These are phyloP conservation scores for Citrullus colocynthis DNA, from an alignment of 306 rosid genomes.

Conservation along the genomic window DNA sequence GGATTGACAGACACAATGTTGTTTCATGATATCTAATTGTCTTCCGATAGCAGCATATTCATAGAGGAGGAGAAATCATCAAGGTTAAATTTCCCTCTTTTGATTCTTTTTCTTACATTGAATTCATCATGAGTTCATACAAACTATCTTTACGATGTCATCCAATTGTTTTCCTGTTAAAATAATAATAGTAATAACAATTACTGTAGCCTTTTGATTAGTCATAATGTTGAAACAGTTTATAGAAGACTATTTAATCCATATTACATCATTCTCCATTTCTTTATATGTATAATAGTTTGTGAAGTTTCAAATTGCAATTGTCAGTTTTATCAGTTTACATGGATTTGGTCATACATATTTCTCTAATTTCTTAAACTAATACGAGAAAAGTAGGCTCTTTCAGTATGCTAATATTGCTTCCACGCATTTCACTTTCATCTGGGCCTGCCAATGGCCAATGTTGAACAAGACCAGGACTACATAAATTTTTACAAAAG, in stretches of 20 bases:
- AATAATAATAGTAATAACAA: background rate
- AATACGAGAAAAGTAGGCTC: background rate
- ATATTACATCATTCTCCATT: background rate
- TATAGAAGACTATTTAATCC: background rate
- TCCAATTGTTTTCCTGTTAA: background rate
- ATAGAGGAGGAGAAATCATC: background rate
- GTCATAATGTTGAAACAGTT: background rate
- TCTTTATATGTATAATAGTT: background rate
- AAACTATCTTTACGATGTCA: background rate
- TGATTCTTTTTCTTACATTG: background rate
- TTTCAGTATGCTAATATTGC: background rate
- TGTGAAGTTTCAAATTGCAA: background rate
- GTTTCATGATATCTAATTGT: background rate
- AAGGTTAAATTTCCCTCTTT: background rate
- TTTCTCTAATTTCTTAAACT: background rate
- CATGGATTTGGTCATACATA: background rate
- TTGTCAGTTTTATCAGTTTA: background rate
- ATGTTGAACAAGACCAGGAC: background rate
- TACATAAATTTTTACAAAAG: background rate
- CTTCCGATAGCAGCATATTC: background rate
- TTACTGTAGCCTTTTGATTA: background rate
- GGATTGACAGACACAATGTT: too few species aligned
- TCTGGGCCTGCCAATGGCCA: background rate
- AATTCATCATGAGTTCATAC: background rate
- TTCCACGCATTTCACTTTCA: background rate